Conservation (phyloP, 805 yeast species). For the Saturnispora ahearnii region DNA sequence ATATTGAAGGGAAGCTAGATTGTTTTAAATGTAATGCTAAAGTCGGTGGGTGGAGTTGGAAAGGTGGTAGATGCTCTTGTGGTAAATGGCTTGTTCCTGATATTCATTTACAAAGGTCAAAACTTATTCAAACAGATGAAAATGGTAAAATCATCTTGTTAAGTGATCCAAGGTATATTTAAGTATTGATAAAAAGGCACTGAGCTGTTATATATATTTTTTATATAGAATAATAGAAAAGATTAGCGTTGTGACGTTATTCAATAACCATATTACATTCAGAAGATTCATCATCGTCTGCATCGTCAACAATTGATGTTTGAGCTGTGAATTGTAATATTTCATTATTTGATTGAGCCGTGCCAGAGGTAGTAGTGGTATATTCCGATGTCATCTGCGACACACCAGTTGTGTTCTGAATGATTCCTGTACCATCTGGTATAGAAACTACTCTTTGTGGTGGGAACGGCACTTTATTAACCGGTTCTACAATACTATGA, state of each 20-base stretch:
- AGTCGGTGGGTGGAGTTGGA: conserved; percentile 91
- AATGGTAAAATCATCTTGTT: conserved; percentile 11
- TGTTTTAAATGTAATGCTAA: conserved; percentile 83
- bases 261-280: conserved; percentile 28
- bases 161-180: conserved; percentile 12
- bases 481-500: conserved; percentile 20
- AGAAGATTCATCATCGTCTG: conserved; percentile 7
- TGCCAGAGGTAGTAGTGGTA: conserved; percentile 8
- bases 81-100: conserved; percentile 96
- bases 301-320: conserved; percentile 14
- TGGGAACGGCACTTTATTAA: background rate
- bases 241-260: conserved; percentile 4
- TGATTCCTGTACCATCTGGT: conserved; percentile 8
- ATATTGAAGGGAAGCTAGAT: conserved; percentile 74
- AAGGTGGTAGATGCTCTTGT: conserved; percentile 88
- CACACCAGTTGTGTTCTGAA: background rate
- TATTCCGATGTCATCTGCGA: conserved; percentile 5
- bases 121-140: conserved; percentile 55
- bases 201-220: background rate
- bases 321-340: conserved; percentile 11
- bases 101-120: conserved; percentile 67
- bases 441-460: conserved; percentile 6
- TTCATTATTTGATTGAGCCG: conserved; percentile 4
- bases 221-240: background rate
- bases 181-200: background rate